Evolutionary conservation across 768 basidiomycete genomes (phyloP).

Genomic region (Russula compacta): DNA sequence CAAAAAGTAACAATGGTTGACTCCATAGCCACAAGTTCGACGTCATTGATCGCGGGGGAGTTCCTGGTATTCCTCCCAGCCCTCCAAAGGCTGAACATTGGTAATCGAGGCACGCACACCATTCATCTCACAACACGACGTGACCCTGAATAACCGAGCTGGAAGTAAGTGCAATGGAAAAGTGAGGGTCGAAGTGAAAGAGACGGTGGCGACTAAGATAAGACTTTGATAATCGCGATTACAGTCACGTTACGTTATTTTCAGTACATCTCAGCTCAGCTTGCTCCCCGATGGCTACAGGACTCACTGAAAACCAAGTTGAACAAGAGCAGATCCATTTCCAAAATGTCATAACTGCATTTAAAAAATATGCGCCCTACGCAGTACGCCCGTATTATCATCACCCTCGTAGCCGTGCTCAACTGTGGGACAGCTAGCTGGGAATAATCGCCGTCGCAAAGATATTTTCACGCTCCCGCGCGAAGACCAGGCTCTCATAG

Average conservation of each 20-base stretch:
- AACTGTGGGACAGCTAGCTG: slow-evolving; percentile 35
- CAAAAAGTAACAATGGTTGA: too few species aligned
- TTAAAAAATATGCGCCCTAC: slow-evolving; percentile 66
- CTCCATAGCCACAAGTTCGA: too few species aligned
- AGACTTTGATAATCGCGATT: not conserved
- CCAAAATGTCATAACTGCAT: slow-evolving; percentile 63
- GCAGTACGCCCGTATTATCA: slow-evolving; percentile 37
- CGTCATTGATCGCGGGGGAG: too few species aligned
- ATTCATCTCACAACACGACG: too few species aligned
- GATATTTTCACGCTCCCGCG: slow-evolving; percentile 64
- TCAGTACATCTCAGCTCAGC: not conserved
- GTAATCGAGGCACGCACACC: too few species aligned
- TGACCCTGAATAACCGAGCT: too few species aligned
- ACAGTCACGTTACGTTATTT: not conserved
- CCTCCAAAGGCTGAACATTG: too few species aligned
- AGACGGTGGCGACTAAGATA: too few species aligned
- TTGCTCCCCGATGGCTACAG: slow-evolving; percentile 4
- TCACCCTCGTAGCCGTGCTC: not conserved
- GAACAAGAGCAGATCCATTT: slow-evolving; percentile 65
- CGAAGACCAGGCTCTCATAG: slow-evolving; percentile 61
- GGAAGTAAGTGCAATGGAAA: too few species aligned
- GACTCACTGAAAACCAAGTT: slow-evolving; percentile 23
- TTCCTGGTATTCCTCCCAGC: too few species aligned
- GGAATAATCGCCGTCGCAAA: slow-evolving; percentile 62
- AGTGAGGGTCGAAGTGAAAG: too few species aligned